A percentile compares a stretch with the other conserved stretches of the same genome.
Evolutionary conservation across 73 alveolate genomes (phyloP).

Genomic region (Urostyla sp.): DNA sequence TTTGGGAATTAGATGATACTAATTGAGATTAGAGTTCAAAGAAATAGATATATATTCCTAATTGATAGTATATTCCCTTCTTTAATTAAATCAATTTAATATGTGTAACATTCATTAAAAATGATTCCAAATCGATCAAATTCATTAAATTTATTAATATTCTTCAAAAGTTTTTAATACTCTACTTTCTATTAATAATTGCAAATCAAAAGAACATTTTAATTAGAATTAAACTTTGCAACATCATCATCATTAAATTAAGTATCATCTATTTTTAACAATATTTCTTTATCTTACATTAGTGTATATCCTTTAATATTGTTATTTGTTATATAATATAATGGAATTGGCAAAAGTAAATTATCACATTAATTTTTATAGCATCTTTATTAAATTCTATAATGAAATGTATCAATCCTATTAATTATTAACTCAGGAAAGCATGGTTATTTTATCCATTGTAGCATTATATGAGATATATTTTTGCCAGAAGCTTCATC

Average conservation of each 20-base stretch:
- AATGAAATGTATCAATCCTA: neutral
- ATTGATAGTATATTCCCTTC: too few species aligned
- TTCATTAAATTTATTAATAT: neutral
- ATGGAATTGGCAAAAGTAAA: constrained; percentile 42
- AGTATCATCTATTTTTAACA: neutral
- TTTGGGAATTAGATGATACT: too few species aligned
- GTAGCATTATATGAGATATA: constrained; percentile 45
- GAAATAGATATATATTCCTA: too few species aligned
- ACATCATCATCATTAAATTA: constrained; percentile 1
- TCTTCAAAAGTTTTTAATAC: neutral
- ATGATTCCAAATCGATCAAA: neutral
- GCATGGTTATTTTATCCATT: constrained; percentile 47
- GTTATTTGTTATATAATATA: constrained; percentile 1
- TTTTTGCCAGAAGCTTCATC: constrained; percentile 67
- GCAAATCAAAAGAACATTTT: neutral
- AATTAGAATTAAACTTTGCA: neutral
- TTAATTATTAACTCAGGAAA: constrained; percentile 13
- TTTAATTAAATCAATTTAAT: too few species aligned
- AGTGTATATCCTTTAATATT: neutral
- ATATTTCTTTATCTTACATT: neutral
- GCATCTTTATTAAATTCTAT: constrained; percentile 3
- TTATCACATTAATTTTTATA: neutral
- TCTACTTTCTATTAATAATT: neutral
- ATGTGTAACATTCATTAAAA: neutral
- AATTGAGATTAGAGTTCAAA: too few species aligned